phyloP scores from a whole-genome alignment of 2,329 filamentous ascomycete species.

The Trichoderma sp. region DNA sequence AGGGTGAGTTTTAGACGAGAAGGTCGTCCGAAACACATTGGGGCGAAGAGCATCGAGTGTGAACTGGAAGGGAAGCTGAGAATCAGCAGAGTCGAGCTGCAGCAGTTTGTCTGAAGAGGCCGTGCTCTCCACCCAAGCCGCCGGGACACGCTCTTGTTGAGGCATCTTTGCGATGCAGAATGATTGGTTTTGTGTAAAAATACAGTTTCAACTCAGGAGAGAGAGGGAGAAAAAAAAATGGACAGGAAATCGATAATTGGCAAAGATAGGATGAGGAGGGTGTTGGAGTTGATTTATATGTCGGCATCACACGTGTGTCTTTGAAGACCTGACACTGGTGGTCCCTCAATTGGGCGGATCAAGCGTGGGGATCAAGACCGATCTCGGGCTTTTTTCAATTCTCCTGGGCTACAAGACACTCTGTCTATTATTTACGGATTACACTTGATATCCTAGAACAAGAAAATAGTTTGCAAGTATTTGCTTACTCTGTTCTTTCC shows the following conservation, averaged over 20 bases:
- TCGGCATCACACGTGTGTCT: neutral
- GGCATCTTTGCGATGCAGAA: slow-evolving; percentile 22
- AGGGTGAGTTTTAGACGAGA: slow-evolving; percentile 58
- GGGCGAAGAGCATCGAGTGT: slow-evolving; percentile 59
- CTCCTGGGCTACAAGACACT: neutral
- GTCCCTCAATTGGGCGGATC: neutral
- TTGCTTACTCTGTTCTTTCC: neutral
- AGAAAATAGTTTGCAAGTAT: neutral
- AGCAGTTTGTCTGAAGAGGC: slow-evolving; percentile 21
- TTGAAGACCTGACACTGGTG: neutral
- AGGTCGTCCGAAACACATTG: slow-evolving; percentile 66
- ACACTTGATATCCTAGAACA: neutral
- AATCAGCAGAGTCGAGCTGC: slow-evolving; percentile 25
- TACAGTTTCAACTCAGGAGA: neutral
- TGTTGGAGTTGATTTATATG: neutral
- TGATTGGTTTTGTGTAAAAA: neutral
- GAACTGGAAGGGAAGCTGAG: slow-evolving; percentile 49
- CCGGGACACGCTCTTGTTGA: slow-evolving; percentile 31
- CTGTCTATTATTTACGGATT: neutral
- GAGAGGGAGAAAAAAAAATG: neutral
- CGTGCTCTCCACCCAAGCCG: slow-evolving; percentile 30
- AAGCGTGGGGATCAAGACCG: neutral
- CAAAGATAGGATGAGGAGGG: neutral
- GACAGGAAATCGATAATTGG: neutral
- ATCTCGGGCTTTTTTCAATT: neutral